Base-by-base conservation (phyloP, 1,284 basidiomycete genomes). In the Ustilago loliicola region DNA sequence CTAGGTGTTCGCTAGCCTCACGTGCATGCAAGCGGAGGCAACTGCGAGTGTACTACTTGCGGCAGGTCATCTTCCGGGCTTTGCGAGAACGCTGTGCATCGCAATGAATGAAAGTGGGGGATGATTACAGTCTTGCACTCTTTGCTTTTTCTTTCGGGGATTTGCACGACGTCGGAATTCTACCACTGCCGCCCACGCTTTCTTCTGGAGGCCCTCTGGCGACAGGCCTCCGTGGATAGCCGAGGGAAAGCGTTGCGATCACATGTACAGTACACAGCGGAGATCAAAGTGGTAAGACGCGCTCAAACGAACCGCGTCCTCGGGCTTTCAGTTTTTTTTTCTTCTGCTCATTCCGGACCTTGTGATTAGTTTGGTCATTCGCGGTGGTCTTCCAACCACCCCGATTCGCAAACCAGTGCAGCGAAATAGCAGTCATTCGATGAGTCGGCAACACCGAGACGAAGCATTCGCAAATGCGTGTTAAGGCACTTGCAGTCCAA, bases 201-300 rank as follows among this genome's bases (percentile, higher is more conserved):
- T 40, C 32, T 27, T 40, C 25, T 42, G 2, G 29, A 27, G 5
- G 25, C 7, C 13, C 25, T 8, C 25, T 25, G 48, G 17, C 25
- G 27, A 50, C 36, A 42, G 17, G 23, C n/a, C 36, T 42, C 47
- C 58, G 32, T 23, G 58, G 9, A 27, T 60, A 60, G 48, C 58
- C 58, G 58, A 50, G 48, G 25, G 25, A 50, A 36, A 40, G 25
- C 13, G 48, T 25, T 38, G 36, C 36, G 58, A 51, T 60, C 58
- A 51, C 58, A 60, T 60, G 58, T 21, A 50, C 58, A 36, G 58
- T 21, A 50, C 58, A 36, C 30, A 11, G 58, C 58, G 47, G 58
- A 60, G 58, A 51, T 27, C 32, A 15, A 60, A 60, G 10, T 2
- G 32, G 58, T 60, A 60, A 60, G 58, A 40, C 21, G 58, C 11